Evolutionary conservation across 2,329 filamentous ascomycete species (phyloP), one percentile per base, ranked within the genome.

Genomic region (Aspergillus eucalypticola): DNA sequence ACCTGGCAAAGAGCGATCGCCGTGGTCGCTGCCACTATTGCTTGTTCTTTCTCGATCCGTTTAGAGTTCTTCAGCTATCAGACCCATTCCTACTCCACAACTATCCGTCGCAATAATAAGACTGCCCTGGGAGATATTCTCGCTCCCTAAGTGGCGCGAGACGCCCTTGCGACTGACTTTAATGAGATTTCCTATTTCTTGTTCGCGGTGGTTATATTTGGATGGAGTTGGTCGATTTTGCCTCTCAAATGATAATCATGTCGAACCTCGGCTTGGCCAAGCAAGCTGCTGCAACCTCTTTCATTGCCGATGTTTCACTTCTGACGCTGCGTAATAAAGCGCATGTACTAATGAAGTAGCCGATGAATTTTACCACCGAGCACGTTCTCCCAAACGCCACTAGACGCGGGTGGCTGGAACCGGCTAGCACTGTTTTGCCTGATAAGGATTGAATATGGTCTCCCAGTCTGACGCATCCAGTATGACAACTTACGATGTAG

Each of bases 361-460:
- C 27, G 44, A 56, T 44, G 13, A 35, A 39, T 52, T 19, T 32
- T 39, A 39, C 54, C 25, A 50, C 17, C 56, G 42, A 56, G 41
- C 59, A 61, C 60, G 60, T 61, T 59, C 56, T 48, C 23, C 56
- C n/a, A 3, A 41, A 42, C 56, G 56, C 60, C 59, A 61, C 55
- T 58, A 46, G 54, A 44, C 48, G 27, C 56, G 51, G 55, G 51
- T 59, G 38, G 56, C 52, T 44, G 54, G 54, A 50, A 50, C 46
- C 15, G 46, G 46, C 46, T 50, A 50, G 46, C 46, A 15, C 25
- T 17, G 8, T 32, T 27, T 13, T 56, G 54, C 27, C 54, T 49
- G 54, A 56, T 56, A 56, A 54, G 38, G 17, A 41, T 38, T 38
- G 51, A 27, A 55, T 41, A 27, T 17, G 53, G 25, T 19, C 23